phyloP scores from a whole-genome alignment of 2,329 filamentous ascomycete genomes.

The Diaporthe caulivora region DNA sequence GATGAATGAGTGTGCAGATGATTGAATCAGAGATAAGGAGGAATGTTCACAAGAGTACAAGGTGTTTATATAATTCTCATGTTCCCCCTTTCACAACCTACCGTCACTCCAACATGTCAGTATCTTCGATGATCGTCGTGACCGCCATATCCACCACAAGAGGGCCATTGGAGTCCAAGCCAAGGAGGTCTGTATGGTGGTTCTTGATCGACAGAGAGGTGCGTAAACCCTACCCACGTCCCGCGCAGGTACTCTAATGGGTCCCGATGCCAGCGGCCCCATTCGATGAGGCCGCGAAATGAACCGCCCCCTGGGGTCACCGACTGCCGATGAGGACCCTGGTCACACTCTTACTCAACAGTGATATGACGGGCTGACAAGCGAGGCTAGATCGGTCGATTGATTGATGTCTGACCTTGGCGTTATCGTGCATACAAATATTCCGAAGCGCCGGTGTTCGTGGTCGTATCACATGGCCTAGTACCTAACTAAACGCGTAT shows the following conservation, averaged over 20 bases:
- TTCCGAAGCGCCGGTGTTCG: too few species aligned
- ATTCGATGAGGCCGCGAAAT: constrained; percentile 2
- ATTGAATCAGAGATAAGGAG: not conserved
- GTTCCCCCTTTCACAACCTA: not conserved
- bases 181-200: constrained; percentile 1
- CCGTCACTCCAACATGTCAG: not conserved
- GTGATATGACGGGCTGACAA: not conserved
- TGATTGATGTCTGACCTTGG: not conserved
- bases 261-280: constrained; percentile 4
- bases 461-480: not conserved
- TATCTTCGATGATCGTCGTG: not conserved
- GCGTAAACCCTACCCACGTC: constrained; percentile 22
- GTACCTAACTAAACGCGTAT: not conserved
- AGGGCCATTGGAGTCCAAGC: not conserved
- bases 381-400: not conserved
- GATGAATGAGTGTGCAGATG: not conserved
- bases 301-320: constrained; percentile 9
- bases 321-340: constrained; percentile 6
- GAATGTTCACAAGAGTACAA: not conserved
- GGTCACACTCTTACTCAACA: not conserved
- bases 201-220: not conserved
- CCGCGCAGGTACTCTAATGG: constrained; percentile 1
- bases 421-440: not conserved
- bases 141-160: not conserved
- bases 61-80: not conserved